Percentiles rank a stretch among this genome's conserved stretches.
Evolutionary conservation across 2,329 filamentous ascomycete species (phyloP).

Genomic region (Immersiporthe knoxdaviesiana): DNA sequence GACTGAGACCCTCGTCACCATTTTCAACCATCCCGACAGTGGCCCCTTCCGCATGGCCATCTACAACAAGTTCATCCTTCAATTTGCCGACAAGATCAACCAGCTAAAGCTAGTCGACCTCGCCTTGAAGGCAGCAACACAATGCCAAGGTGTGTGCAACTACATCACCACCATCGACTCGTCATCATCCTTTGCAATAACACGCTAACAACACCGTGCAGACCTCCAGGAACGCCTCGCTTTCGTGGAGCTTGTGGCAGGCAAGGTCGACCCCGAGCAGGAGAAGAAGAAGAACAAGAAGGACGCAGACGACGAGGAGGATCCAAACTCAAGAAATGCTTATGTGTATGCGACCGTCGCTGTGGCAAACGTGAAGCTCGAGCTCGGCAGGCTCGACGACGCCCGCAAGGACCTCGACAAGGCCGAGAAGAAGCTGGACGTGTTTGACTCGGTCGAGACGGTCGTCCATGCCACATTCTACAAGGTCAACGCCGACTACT

Average conservation of each 20-base stretch:
- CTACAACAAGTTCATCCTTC: constrained; percentile 93
- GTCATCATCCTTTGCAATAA: not conserved
- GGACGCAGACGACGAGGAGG: constrained; percentile 30
- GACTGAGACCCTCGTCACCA: constrained; percentile 83
- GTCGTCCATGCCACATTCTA: constrained; percentile 97
- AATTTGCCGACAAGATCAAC: constrained; percentile 98
- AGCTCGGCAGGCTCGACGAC: constrained; percentile 76
- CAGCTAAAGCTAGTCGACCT: constrained; percentile 95
- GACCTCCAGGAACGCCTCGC: constrained; percentile 83
- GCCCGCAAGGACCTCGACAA: constrained; percentile 85
- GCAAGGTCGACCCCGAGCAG: constrained; percentile 87
- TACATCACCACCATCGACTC: too few species aligned
- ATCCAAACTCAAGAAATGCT: constrained; percentile 76
- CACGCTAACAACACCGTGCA: constrained; percentile 42
- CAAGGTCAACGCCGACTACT: constrained; percentile 91
- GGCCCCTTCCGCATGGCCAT: constrained; percentile 82
- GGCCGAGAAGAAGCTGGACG: constrained; percentile 85
- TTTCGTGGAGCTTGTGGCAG: constrained; percentile 81
- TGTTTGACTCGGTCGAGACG: constrained; percentile 92
- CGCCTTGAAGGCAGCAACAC: constrained; percentile 81
- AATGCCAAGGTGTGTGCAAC: constrained; percentile 73
- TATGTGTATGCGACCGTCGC: constrained; percentile 92
- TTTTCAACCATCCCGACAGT: constrained; percentile 83
- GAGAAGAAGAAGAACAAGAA: constrained; percentile 31
- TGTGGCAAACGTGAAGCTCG: constrained; percentile 84